Evolutionary conservation across 2,329 filamentous ascomycete species (phyloP).

Genomic region (Aspergillus proliferans): DNA sequence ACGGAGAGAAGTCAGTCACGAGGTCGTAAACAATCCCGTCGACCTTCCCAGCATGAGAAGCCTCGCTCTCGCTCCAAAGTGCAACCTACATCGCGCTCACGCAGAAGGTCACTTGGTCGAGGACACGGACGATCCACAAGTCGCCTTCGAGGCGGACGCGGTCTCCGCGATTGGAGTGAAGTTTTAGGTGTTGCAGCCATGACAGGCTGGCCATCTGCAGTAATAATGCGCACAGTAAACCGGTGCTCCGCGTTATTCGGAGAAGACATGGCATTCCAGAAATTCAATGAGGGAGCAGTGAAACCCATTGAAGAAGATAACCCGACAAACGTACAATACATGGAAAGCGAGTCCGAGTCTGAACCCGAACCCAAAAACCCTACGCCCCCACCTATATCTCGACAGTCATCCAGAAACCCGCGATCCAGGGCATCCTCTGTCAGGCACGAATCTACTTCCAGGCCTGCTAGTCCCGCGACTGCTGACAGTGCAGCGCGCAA

Average conservation of each 20-base stretch:
- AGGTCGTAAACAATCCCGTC: conserved; percentile 19
- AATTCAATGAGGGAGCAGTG: conserved; percentile 42
- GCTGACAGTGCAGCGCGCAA: conserved; percentile 1
- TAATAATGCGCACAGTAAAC: conserved; percentile 62
- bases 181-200: conserved; percentile 72
- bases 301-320: conserved; percentile 14
- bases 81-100: conserved; percentile 7
- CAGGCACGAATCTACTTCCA: conserved; percentile 8
- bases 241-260: conserved; percentile 72
- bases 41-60: conserved; percentile 5
- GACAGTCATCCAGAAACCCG: conserved; percentile 1
- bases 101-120: conserved; percentile 11
- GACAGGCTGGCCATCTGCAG: conserved; percentile 60
- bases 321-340: conserved; percentile 19
- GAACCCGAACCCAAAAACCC: not conserved
- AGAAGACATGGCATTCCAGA: conserved; percentile 61
- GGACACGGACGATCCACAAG: conserved; percentile 6
- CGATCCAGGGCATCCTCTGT: conserved; percentile 8
- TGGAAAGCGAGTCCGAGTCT: conserved; percentile 28
- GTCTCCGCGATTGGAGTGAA: conserved; percentile 74
- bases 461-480: conserved; percentile 6
- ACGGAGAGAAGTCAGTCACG: conserved; percentile 15
- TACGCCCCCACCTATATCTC: conserved; percentile 2
- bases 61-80: conserved; percentile 6
- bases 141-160: conserved; percentile 11